Evolutionary conservation across 305 asterid species (phyloP).

Genomic region (Rubia tinctorum): DNA sequence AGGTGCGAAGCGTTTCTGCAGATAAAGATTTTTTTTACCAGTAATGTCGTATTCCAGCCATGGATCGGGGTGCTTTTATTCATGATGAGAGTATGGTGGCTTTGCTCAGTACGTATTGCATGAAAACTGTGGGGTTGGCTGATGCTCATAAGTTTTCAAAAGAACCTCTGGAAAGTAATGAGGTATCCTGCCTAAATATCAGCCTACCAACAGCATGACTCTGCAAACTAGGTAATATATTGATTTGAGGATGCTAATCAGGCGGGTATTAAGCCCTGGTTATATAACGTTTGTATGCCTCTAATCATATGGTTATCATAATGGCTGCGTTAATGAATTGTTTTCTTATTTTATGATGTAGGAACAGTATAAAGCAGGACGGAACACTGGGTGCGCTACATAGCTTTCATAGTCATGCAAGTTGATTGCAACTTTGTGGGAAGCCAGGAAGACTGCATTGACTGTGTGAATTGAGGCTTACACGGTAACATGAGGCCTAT

Average conservation of each 20-base stretch:
- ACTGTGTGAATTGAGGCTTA: neutral
- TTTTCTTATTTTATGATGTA: slow-evolving; percentile 26
- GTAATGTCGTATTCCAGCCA: slow-evolving; percentile 30
- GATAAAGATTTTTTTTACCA: slow-evolving; percentile 41
- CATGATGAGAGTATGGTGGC: neutral
- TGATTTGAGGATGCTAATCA: slow-evolving; percentile 49
- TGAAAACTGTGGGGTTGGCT: slow-evolving; percentile 50
- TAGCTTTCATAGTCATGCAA: neutral
- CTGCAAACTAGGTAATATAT: slow-evolving; percentile 6
- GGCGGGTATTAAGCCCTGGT: slow-evolving; percentile 33
- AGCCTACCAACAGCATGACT: slow-evolving; percentile 52
- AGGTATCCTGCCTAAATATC: slow-evolving; percentile 47
- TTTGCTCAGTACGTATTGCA: slow-evolving; percentile 44
- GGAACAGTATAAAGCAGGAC: neutral
- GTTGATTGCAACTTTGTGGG: neutral
- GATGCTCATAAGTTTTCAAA: slow-evolving; percentile 40
- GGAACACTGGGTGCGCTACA: neutral
- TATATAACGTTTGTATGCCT: slow-evolving; percentile 34
- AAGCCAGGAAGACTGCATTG: neutral
- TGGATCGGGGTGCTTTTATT: slow-evolving; percentile 31
- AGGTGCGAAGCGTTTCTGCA: slow-evolving; percentile 38
- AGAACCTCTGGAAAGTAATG: slow-evolving; percentile 29
- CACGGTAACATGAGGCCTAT: neutral
- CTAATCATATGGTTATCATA: slow-evolving; percentile 56
- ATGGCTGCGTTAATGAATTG: slow-evolving; percentile 45